Evolutionary conservation across 257 asterid species (phyloP), one percentile per base, ranked within the genome.

Genomic region (Penstemon eatonii): DNA sequence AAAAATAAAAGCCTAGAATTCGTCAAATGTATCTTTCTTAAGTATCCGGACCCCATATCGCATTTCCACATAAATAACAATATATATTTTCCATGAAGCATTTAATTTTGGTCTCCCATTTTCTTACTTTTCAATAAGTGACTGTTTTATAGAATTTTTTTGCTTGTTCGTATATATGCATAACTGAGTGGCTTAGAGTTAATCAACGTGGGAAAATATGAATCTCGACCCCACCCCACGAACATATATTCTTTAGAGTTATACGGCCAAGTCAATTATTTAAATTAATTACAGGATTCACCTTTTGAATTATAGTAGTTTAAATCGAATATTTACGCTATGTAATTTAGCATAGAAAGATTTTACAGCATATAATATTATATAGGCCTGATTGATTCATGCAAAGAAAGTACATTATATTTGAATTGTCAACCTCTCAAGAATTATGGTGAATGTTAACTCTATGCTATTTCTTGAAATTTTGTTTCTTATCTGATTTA

Each of bases 131-230:
- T 6, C n/a, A 0, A 25, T 44, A 37, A 33, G 47, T 68, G 25
- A 45, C 60, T 66, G 46, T 68, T 15, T 5, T 47, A 5, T 13
- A 25, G 51, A 68, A 39, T 59, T 46, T 36, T 4, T 51, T n/a
- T 33, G 49, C 10, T 36, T 13, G 65, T 56, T 49, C 33, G 33
- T 25, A 25, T 25, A 25, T 25, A 46, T 46, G 52, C 67, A 47
- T 46, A 18, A 44, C 6, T 46, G 58, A 7, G 66, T 45, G 73
- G 65, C 45, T 56, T 11, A 68, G 4, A 57, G 33, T 58, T 12
- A 59, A 38, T 4, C 2, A 46, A 36, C 37, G 12, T 50, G 19
- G 33, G 33, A 25, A 25, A 25, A 4, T 50, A 15, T 11, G 13
- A 49, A 3, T 49, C 13, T 18, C 13, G 13, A 50, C 2, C 55